Conservation (phyloP, 371 early-diverging fungal species). For the Apophysomyces ossiformis region DNA sequence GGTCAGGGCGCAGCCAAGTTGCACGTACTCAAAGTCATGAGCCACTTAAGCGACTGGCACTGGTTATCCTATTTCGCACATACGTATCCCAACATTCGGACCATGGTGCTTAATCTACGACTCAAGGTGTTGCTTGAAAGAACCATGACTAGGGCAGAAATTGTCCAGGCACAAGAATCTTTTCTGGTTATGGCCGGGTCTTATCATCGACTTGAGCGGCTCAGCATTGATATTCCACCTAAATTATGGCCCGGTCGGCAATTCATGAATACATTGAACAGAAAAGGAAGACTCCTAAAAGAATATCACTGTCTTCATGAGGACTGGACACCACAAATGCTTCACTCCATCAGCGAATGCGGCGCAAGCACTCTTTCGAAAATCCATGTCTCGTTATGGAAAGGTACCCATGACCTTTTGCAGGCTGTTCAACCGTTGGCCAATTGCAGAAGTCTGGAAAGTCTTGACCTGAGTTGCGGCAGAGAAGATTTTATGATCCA, state of each 20-base stretch:
- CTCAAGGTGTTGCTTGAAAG: background rate
- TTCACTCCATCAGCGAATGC: background rate
- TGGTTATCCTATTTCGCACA: background rate
- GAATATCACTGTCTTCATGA: slow-evolving; percentile 1
- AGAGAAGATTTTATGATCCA: background rate
- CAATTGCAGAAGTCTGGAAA: background rate
- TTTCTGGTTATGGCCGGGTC: background rate
- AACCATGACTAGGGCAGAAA: background rate
- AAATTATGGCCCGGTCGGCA: background rate
- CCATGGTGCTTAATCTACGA: background rate
- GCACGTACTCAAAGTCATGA: slow-evolving; percentile 3
- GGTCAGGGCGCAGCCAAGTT: slow-evolving; percentile 9
- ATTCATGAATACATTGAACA: background rate
- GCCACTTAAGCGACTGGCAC: background rate
- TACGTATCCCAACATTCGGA: background rate
- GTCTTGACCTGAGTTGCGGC: background rate
- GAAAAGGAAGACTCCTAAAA: background rate
- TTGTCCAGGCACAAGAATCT: background rate
- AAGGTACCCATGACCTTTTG: background rate
- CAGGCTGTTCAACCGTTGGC: background rate
- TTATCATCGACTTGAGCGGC: background rate
- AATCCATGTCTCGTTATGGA: background rate
- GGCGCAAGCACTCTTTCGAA: background rate
- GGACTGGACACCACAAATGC: background rate
- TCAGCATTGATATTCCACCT: background rate